Base-by-base conservation (phyloP, 2,329 filamentous ascomycete genomes). In the Penicillium palitans region DNA sequence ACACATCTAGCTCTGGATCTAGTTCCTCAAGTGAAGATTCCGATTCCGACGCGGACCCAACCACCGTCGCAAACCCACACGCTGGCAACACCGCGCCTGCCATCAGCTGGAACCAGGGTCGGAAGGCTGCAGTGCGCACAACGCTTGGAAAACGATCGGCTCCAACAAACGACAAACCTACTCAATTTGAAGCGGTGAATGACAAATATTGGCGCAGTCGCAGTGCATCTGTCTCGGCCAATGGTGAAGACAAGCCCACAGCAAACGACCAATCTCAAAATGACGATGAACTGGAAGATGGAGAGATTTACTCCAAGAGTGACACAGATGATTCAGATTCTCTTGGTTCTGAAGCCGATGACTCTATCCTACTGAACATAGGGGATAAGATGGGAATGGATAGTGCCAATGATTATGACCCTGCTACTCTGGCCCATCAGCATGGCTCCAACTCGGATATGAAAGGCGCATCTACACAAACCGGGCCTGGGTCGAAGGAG, bases 71-170 rank as follows among this genome's bases (percentile, higher is more conserved):
- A 39, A 64, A 69, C 50, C 63, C 63, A 17, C 61, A 70, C 47
- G 61, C 61, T 6, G 66, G 63, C 35, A 68, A 53, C 51, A 69
- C 68, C 13, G 63, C 68, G 25, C 70, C 72, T 10, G 68, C 70
- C 1, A 70, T 73, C n/a, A 77, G 72, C 55, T 81, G 79, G 79
- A 81, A 81, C 51, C 72, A 76, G 57, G 74, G 74, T 21, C 74
- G 73, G 25, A 77, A 76, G 48, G 70, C 69, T 44, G 71, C 72
- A 9, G 72, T 80, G 46, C 70, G 79, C 40, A 81, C 77, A 17
- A 75, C 75, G 1, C 73, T 80, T 52, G 70, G 73, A 29, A 68
- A 67, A 54, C 66, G 69, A 35, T 63, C 61, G 15, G 56, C 64
- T 2, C 59, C 59, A n/a, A 61, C 56, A 19, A 60, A 60, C 9